phyloP scores from a whole-genome alignment of 2,329 filamentous ascomycete species.

The Colletotrichum sp. region DNA sequence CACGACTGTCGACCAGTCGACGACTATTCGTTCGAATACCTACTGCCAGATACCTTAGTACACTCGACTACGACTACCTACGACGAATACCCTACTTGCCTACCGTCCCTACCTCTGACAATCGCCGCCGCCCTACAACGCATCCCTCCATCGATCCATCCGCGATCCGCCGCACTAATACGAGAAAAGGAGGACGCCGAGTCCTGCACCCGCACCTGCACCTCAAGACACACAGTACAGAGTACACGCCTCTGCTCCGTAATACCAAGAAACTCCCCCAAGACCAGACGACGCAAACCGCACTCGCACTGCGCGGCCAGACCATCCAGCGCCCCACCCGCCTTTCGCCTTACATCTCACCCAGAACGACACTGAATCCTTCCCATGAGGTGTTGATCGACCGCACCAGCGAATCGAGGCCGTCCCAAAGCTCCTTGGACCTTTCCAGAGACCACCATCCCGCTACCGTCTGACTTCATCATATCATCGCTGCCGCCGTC shows the following conservation, averaged over 20 bases:
- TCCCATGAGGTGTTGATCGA: not conserved
- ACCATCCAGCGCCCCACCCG: not conserved
- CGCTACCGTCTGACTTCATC: not conserved
- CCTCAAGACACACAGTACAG: not conserved
- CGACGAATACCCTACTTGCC: not conserved
- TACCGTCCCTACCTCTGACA: not conserved
- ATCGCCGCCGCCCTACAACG: not conserved
- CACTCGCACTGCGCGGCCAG: not conserved
- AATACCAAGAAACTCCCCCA: conserved; percentile 2
- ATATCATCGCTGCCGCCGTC: not conserved
- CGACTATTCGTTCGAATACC: not conserved
- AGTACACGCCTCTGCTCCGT: not conserved
- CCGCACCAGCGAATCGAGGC: not conserved
- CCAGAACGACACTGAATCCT: not conserved
- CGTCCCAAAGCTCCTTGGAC: not conserved
- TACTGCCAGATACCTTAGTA: not conserved
- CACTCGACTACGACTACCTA: not conserved
- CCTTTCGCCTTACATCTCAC: not conserved
- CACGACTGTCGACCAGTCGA: not conserved
- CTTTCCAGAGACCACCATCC: not conserved
- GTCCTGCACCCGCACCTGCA: not conserved
- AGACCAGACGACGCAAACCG: not conserved
- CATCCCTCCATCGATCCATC: conserved; percentile 6
- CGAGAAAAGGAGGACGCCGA: not conserved
- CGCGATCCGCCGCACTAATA: conserved; percentile 5